These are phyloP conservation scores for Aspergillus saccharolyticus DNA, from an alignment of 495 filamentous ascomycete genomes.

Conservation along the genomic window DNA sequence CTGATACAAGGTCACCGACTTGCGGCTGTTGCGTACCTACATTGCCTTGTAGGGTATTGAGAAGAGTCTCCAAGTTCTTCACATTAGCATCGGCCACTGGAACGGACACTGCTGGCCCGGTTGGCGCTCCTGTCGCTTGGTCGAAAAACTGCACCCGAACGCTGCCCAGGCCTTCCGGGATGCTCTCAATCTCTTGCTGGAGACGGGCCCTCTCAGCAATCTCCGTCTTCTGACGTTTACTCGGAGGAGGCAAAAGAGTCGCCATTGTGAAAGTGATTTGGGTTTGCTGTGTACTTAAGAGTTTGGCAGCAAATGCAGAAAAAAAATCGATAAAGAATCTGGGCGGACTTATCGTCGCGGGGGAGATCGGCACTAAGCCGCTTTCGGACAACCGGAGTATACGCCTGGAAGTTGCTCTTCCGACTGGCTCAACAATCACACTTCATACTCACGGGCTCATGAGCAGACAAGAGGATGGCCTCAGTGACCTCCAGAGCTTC, in stretches of 20 bases:
- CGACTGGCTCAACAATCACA: no score
- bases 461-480: slow-evolving; percentile 1
- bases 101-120: slow-evolving; percentile 68
- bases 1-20: not conserved
- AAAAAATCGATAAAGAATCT: slow-evolving; percentile 17
- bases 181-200: slow-evolving; percentile 70
- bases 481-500: slow-evolving; percentile 15
- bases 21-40: slow-evolving; percentile 44
- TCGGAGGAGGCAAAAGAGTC: slow-evolving; percentile 82
- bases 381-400: slow-evolving; percentile 14
- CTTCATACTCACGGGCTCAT: no score
- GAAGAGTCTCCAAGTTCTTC: slow-evolving; percentile 84
- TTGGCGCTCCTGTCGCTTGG: slow-evolving; percentile 64
- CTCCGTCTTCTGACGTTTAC: slow-evolving; percentile 80
- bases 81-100: slow-evolving; percentile 80
- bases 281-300: slow-evolving; percentile 12
- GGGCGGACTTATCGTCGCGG: slow-evolving; percentile 18
- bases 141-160: slow-evolving; percentile 86
- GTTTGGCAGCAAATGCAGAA: slow-evolving; percentile 5
- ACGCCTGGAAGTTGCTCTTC: no score
- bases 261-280: slow-evolving; percentile 55
- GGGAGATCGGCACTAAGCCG: slow-evolving; percentile 20
- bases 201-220: slow-evolving; percentile 63
- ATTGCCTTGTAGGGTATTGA: slow-evolving; percentile 82
- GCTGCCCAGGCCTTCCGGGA: slow-evolving; percentile 68